phyloP scores from a whole-genome alignment of 2,329 filamentous ascomycete genomes.

The Metarhizium brunneum region DNA sequence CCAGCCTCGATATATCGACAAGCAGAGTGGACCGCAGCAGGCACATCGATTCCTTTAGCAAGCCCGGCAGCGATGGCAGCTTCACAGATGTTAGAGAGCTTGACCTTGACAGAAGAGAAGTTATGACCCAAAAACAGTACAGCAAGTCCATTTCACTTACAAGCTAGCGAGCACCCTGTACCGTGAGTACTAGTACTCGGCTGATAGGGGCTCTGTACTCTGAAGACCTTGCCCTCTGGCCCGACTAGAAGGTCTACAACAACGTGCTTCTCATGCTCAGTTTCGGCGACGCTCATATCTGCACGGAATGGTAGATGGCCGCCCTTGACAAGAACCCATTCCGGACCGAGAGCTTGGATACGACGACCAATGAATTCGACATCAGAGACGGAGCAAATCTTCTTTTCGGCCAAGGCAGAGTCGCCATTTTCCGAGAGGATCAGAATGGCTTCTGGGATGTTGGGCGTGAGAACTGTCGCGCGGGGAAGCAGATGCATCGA shows the following conservation, averaged over 20 bases:
- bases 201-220: slow-evolving; percentile 64
- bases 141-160: slow-evolving; percentile 34
- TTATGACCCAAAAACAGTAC: too few species aligned
- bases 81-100: slow-evolving; percentile 16
- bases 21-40: slow-evolving; percentile 54
- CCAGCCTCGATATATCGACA: slow-evolving; percentile 64
- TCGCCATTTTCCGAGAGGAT: slow-evolving; percentile 46
- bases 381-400: slow-evolving; percentile 50
- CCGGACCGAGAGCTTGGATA: slow-evolving; percentile 60
- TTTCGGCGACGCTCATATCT: slow-evolving; percentile 48
- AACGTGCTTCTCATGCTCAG: slow-evolving; percentile 48
- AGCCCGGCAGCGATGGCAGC: slow-evolving; percentile 70
- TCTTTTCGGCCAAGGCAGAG: slow-evolving; percentile 15
- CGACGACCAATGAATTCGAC: slow-evolving; percentile 58
- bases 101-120: too few species aligned
- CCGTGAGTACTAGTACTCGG: slow-evolving; percentile 79
- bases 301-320: slow-evolving; percentile 74
- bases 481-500: slow-evolving; percentile 51
- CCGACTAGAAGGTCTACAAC: slow-evolving; percentile 74
- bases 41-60: slow-evolving; percentile 46
- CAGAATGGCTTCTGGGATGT: slow-evolving; percentile 64
- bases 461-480: slow-evolving; percentile 65
- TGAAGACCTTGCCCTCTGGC: slow-evolving; percentile 38
- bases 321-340: slow-evolving; percentile 80
- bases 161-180: slow-evolving; percentile 89